phyloP scores from a whole-genome alignment of 73 alveolate species.

The Uronychia binucleata region DNA sequence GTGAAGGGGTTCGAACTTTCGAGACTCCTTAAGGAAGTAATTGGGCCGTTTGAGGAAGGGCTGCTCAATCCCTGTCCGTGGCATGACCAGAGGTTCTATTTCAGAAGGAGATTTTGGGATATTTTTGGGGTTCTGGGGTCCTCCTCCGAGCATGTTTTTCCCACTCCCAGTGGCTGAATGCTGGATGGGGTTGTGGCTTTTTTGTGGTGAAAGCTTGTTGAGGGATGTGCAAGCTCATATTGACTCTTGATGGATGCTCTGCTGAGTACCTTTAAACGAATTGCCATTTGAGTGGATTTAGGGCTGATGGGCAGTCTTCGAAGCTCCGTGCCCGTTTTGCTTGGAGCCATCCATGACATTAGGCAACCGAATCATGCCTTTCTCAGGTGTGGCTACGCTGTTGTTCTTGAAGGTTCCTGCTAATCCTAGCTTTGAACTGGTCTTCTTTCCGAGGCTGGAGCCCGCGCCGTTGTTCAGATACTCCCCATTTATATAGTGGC shows the following conservation, averaged over 20 bases:
- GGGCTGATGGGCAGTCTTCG: not conserved
- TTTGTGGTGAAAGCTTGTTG: not conserved
- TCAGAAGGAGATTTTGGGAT: not conserved
- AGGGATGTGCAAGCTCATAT: not conserved
- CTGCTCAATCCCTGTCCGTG: not conserved
- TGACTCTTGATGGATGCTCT: not conserved
- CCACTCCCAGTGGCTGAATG: no score
- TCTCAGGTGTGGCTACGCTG: not conserved
- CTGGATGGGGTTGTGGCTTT: not conserved
- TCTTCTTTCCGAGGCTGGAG: not conserved
- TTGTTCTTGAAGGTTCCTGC: not conserved
- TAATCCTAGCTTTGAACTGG: not conserved
- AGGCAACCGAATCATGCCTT: not conserved
- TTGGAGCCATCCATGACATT: not conserved
- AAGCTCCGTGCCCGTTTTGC: not conserved
- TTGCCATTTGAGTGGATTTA: no score
- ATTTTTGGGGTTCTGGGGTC: no score
- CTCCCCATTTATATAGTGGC: not conserved
- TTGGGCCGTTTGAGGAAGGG: not conserved
- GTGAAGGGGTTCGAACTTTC: not conserved
- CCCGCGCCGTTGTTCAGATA: not conserved
- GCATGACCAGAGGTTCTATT: not conserved
- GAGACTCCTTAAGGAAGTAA: not conserved
- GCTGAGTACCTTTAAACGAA: not conserved
- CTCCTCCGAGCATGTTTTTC: no score